Percentiles rank a stretch among this genome's conserved stretches.
Evolutionary conservation across 1,284 basidiomycete genomes (phyloP).

Genomic region (Ceratobasidium sp.): DNA sequence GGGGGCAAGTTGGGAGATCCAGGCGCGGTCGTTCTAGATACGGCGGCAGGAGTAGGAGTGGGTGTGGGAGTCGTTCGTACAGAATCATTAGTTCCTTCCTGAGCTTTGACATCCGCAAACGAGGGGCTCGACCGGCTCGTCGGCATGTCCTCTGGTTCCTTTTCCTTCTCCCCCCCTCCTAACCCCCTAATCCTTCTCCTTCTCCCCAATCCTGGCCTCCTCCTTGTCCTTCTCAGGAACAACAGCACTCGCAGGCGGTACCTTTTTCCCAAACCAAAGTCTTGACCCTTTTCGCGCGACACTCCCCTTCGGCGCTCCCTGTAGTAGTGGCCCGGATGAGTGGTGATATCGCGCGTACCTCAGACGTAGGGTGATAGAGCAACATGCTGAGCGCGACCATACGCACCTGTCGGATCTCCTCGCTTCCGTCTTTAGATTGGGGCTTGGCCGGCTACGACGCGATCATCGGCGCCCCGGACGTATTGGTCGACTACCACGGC

Average conservation of each 20-base stretch:
- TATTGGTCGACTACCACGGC: conserved; percentile 68
- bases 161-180: conserved; percentile 51
- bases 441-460: conserved; percentile 79
- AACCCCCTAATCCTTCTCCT: no score
- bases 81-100: background rate
- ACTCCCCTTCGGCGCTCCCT: conserved; percentile 66
- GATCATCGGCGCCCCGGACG: conserved; percentile 60
- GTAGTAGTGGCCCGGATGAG: conserved; percentile 97
- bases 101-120: conserved; percentile 19
- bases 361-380: conserved; percentile 99
- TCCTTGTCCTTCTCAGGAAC: conserved; percentile 48
- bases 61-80: conserved; percentile 54
- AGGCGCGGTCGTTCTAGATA: background rate
- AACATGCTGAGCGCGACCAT: conserved; percentile 95
- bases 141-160: conserved; percentile 55
- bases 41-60: background rate
- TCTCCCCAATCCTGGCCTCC: no score
- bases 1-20: conserved; percentile 16
- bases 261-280: conserved; percentile 72
- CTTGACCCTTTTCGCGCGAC: conserved; percentile 81
- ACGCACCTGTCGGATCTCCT: conserved; percentile 94
- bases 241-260: conserved; percentile 59
- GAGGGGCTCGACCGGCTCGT: conserved; percentile 35
- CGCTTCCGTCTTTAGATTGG: conserved; percentile 91
- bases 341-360: conserved; percentile 98